Base-by-base conservation (phyloP, 345 rosid genomes). In the Bruguiera gymnorhiza region DNA sequence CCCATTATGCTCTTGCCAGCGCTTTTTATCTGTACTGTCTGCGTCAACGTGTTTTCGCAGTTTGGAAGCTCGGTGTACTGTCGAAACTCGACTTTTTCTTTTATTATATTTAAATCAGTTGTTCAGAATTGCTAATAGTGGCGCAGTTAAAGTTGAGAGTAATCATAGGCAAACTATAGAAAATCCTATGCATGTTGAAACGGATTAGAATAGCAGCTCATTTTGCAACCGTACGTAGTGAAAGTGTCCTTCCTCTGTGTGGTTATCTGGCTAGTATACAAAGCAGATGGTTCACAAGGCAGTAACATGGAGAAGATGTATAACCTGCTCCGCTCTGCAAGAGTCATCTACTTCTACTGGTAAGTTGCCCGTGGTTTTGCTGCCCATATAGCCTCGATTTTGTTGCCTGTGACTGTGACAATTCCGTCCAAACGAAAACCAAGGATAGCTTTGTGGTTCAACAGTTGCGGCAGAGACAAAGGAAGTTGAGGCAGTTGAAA, bases 301-400 rank as follows among this genome's bases (percentile, higher is more conserved):
- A 23, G 65, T 67, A 11, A 71, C 67, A 58, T 74, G 70, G 15
- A 73, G 84, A 39, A 70, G 82, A 70, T 77, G 73, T 36, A 73
- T 79, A 6, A 75, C 65, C 39, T 93, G 92, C 79, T 87, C 88
- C 32, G 89, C 86, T 6, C 83, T 83, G 68, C 97, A 89, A 74
- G 96, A 91, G 60, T 86, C 98, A 23, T 88, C 97, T 7, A 78
- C 85, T 79, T 85, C 91, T 63, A 68, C 97, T 15, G 84, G 93
- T 89, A 68, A 54, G 18, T n/a, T 3, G 36, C 54, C 27, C 6
- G 9, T 29, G 20, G 15, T 57, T 13, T 55, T 23, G 23, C 13
- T 55, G 29, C 59, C 4, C 50, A 56, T 24, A 3, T 21, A 56
- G 30, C 30, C 4, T 56, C 16, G 8, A 11, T 46, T n/a, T 8